phyloP scores from a whole-genome alignment of 208 protist genomes.

The Leishmania amazonensis region DNA sequence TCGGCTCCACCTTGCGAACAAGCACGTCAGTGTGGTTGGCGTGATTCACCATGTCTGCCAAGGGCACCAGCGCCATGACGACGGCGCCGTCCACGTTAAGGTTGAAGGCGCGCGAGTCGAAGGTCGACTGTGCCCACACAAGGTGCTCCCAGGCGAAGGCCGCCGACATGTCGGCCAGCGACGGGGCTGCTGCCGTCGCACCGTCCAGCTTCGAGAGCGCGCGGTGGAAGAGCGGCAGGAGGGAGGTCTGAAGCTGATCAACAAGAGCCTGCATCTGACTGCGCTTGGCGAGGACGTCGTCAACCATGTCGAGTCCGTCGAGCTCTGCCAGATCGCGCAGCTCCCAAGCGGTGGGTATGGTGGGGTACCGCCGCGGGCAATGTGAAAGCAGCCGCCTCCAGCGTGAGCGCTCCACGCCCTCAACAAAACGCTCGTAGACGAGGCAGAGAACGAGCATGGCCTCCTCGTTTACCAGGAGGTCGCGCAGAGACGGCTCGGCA shows the following conservation, averaged over 20 bases:
- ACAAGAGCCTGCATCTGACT: constrained; percentile 54
- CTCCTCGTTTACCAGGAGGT: constrained; percentile 65
- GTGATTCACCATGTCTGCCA: constrained; percentile 94
- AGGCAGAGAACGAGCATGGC: constrained; percentile 78
- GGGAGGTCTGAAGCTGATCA: constrained; percentile 31
- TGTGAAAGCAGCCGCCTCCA: constrained; percentile 59
- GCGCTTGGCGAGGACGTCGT: constrained; percentile 73
- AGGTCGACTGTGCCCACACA: constrained; percentile 82
- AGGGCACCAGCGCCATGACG: constrained; percentile 72
- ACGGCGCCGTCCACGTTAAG: constrained; percentile 80
- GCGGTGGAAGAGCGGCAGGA: constrained; percentile 45
- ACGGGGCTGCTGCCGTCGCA: neutral
- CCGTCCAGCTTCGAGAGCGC: constrained; percentile 15
- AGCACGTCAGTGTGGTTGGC: constrained; percentile 76
- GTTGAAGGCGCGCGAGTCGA: constrained; percentile 92
- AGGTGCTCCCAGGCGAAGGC: constrained; percentile 62
- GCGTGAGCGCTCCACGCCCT: constrained; percentile 48
- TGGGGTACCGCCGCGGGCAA: constrained; percentile 72
- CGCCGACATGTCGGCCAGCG: constrained; percentile 22
- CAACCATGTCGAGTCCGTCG: constrained; percentile 77
- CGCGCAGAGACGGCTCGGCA: constrained; percentile 34
- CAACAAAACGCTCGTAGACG: constrained; percentile 76
- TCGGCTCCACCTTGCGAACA: constrained; percentile 64
- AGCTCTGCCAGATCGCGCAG: constrained; percentile 70
- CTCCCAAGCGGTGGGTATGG: constrained; percentile 74